These are phyloP conservation scores for Lantana camara DNA, from an alignment of 257 asterid species.

Conservation along the genomic window DNA sequence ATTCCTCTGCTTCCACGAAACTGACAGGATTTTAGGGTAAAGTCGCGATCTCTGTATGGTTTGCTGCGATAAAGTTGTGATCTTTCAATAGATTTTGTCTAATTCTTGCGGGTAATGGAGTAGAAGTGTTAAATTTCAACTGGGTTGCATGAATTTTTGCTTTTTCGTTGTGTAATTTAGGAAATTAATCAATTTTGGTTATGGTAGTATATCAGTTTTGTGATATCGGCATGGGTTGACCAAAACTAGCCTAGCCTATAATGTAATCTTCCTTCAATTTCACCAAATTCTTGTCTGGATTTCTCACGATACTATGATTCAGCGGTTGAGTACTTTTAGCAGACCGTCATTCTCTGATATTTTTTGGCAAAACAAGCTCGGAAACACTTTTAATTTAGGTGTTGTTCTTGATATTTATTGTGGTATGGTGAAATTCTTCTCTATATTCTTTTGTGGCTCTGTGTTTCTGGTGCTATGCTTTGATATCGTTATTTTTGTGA, in stretches of 20 bases:
- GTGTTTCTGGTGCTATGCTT: too few species aligned
- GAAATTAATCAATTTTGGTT: too few species aligned
- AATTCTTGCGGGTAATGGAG: constrained; percentile 32
- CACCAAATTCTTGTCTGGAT: too few species aligned
- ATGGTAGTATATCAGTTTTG: background rate
- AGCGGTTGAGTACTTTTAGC: too few species aligned
- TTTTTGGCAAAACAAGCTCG: constrained; percentile 17
- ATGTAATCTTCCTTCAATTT: too few species aligned
- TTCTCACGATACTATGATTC: too few species aligned
- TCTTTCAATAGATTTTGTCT: constrained; percentile 28
- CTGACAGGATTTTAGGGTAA: constrained; percentile 28
- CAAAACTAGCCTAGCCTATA: constrained; percentile 18
- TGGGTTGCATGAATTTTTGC: background rate
- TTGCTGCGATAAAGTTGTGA: constrained; percentile 32
- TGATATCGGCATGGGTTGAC: constrained; percentile 34
- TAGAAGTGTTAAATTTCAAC: constrained; percentile 13
- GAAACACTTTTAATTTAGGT: constrained; percentile 1
- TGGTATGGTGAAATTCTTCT: constrained; percentile 40
- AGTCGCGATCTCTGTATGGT: constrained; percentile 26
- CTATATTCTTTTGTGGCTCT: too few species aligned
- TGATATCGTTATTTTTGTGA: too few species aligned
- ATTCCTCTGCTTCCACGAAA: constrained; percentile 88
- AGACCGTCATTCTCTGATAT: background rate
- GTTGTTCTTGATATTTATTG: constrained; percentile 3
- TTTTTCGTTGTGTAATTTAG: background rate